phyloP scores from a whole-genome alignment of 2,329 filamentous ascomycete species.

The Gnomoniopsis smithogilvyi region DNA sequence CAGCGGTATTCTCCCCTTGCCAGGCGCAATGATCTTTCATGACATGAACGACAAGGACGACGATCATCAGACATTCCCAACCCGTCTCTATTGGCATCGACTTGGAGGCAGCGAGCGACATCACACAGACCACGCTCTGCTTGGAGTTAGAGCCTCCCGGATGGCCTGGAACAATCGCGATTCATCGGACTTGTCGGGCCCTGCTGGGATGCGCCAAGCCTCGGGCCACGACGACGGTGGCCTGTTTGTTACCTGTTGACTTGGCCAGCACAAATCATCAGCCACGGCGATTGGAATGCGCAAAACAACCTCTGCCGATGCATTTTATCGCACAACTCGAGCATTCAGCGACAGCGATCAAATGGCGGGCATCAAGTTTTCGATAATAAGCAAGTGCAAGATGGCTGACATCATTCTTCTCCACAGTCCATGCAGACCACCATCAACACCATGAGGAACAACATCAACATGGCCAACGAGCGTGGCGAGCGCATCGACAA shows the following conservation, averaged over 20 bases:
- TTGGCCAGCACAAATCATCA: not conserved
- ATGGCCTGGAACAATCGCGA: not conserved
- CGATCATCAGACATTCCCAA: not conserved
- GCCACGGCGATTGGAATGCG: not conserved
- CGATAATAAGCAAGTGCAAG: not conserved
- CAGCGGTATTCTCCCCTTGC: not conserved
- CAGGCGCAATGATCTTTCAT: not conserved
- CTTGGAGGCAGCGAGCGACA: not conserved
- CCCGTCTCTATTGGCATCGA: not conserved
- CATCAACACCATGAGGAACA: slow-evolving; percentile 91
- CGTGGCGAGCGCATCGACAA: slow-evolving; percentile 86
- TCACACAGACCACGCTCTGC: not conserved
- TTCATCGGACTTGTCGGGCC: not conserved
- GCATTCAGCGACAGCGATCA: not conserved
- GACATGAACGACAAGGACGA: not conserved
- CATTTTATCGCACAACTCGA: not conserved
- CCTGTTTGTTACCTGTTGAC: not conserved
- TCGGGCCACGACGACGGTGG: not conserved
- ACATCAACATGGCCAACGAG: slow-evolving; percentile 94
- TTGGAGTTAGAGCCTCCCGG: not conserved
- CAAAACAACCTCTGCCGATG: not conserved
- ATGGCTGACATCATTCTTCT: slow-evolving; percentile 3
- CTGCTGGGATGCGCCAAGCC: not conserved
- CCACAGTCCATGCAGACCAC: slow-evolving; percentile 94
- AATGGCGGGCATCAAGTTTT: not conserved